These are phyloP conservation scores for Purpureocillium lavendulum DNA, from an alignment of 2,329 filamentous ascomycete genomes.

Conservation along the genomic window DNA sequence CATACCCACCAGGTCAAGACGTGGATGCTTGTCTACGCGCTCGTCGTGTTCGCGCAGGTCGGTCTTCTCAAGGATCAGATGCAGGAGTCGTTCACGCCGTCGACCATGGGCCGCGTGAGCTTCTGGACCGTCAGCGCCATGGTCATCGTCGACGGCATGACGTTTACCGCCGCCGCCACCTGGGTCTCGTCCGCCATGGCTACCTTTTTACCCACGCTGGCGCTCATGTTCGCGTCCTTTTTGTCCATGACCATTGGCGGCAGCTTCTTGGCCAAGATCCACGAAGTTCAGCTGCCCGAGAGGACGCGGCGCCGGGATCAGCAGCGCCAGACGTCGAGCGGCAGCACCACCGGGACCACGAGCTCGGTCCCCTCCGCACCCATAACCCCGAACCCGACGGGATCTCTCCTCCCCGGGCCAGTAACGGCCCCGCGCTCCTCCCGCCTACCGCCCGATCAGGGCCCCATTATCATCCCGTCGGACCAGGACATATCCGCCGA, in stretches of 20 bases:
- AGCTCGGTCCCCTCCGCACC: constrained; percentile 16
- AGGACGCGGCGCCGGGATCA: constrained; percentile 39
- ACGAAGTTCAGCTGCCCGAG: constrained; percentile 48
- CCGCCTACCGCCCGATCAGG: constrained; percentile 6
- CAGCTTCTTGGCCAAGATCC: constrained; percentile 51
- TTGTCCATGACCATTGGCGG: constrained; percentile 49
- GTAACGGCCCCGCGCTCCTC: constrained; percentile 24
- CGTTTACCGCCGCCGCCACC: constrained; percentile 46
- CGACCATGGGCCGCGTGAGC: constrained; percentile 57
- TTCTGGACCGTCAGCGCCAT: constrained; percentile 55
- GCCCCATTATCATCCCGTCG: constrained; percentile 52
- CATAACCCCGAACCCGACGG: constrained; percentile 15
- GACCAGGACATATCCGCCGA: constrained; percentile 57
- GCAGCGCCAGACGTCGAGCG: constrained; percentile 13
- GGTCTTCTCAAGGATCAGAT: constrained; percentile 56
- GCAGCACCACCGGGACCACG: constrained; percentile 13
- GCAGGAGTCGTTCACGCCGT: constrained; percentile 58
- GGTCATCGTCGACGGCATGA: constrained; percentile 53
- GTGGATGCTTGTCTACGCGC: constrained; percentile 49
- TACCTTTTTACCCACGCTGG: constrained; percentile 47
- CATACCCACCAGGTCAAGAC: constrained; percentile 47
- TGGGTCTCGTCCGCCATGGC: constrained; percentile 48
- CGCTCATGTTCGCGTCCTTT: constrained; percentile 42
- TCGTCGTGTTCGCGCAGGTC: constrained; percentile 52
- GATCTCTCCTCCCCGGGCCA: constrained; percentile 28